Percentiles rank a stretch among this genome's conserved stretches.
phyloP scores from a whole-genome alignment of 345 rosid species.

The Populus ilicifolia region DNA sequence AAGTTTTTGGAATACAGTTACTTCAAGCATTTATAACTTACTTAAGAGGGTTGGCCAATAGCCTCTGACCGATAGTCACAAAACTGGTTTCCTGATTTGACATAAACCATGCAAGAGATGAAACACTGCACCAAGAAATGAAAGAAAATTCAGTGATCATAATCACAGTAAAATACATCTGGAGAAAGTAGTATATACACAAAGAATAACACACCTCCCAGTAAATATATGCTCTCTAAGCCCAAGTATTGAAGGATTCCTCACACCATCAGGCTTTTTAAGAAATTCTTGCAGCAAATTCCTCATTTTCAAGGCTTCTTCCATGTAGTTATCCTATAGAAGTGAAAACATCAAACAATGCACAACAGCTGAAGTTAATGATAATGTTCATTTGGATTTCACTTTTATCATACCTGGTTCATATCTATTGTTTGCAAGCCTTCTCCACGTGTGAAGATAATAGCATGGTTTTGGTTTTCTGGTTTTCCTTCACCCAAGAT shows the following conservation, averaged over 20 bases:
- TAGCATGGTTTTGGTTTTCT: constrained; percentile 97
- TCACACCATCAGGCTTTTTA: constrained; percentile 85
- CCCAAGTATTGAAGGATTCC: constrained; percentile 91
- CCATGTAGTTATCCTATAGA: constrained; percentile 93
- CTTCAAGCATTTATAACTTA: constrained; percentile 35
- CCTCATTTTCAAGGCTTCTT: constrained; percentile 98
- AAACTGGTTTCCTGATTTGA: constrained; percentile 99
- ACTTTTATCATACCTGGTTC: constrained; percentile 67
- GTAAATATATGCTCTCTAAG: constrained; percentile 99
- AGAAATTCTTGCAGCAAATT: constrained; percentile 95
- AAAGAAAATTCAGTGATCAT: constrained; percentile 3
- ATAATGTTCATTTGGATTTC: neutral
- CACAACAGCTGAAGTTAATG: neutral
- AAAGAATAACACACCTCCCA: constrained; percentile 52
- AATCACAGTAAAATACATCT: neutral
- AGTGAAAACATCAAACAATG: neutral
- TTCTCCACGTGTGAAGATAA: constrained; percentile 96
- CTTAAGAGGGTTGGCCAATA: constrained; percentile 93
- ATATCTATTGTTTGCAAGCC: constrained; percentile 98
- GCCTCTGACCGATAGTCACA: constrained; percentile 96
- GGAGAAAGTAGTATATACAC: neutral
- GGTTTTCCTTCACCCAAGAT: constrained; percentile 99
- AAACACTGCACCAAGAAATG: constrained; percentile 60
- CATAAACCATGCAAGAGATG: constrained; percentile 99
- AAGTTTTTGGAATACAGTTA: neutral